A percentile compares a stretch with the other conserved stretches of the same genome.
phyloP scores from a whole-genome alignment of 495 filamentous ascomycete genomes.

The Penicillium manginii region DNA sequence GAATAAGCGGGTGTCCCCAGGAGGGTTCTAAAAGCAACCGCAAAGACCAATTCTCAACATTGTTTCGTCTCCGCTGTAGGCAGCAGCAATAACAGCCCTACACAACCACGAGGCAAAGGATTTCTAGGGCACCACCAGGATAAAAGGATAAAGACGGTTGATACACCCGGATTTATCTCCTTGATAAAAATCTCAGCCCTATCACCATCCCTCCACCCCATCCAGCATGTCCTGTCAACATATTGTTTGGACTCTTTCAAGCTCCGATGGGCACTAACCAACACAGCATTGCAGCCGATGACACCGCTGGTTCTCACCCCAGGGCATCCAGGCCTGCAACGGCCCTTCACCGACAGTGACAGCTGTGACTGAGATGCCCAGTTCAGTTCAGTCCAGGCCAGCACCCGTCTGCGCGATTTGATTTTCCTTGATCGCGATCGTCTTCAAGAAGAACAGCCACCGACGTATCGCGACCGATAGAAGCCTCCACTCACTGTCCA shows the following conservation, averaged over 20 bases:
- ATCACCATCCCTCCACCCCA: neutral
- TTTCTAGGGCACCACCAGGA: neutral
- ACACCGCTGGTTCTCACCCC: neutral
- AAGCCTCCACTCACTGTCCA: neutral
- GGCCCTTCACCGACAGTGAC: neutral
- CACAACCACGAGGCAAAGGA: neutral
- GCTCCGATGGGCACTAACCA: constrained; percentile 4
- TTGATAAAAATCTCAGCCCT: neutral
- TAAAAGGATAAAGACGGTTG: neutral
- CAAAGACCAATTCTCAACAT: no score
- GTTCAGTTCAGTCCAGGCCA: neutral
- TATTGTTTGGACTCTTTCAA: neutral
- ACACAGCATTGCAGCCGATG: constrained; percentile 1
- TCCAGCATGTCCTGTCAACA: neutral
- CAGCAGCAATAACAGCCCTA: constrained; percentile 5
- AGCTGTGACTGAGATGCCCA: neutral
- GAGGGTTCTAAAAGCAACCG: no score
- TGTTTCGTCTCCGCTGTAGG: neutral
- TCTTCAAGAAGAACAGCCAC: neutral
- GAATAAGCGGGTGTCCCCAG: neutral
- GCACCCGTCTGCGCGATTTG: neutral
- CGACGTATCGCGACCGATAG: constrained; percentile 1
- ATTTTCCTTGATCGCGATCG: neutral
- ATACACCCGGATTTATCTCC: neutral
- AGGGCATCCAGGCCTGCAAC: neutral